Evolutionary conservation across 495 filamentous ascomycete species (phyloP), one percentile per base, ranked within the genome.

Genomic region (Eremomyces bilateralis): DNA sequence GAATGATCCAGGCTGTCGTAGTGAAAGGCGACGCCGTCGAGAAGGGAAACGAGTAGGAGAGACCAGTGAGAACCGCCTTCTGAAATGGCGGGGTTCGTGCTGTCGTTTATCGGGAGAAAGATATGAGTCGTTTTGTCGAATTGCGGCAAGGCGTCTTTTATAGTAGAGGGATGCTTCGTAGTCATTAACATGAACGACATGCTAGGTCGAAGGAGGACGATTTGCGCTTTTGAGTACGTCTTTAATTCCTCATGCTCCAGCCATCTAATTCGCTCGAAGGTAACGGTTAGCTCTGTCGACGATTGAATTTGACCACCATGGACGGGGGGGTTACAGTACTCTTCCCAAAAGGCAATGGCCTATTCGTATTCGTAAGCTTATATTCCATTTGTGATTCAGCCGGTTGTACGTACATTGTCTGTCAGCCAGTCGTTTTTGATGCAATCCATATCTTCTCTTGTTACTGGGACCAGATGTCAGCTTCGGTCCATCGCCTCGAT

Each of bases 321-420:
- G 33, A 60, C 70, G 55, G n/a, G n/a, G n/a, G n/a, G n/a, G n/a
- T n/a, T n/a, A n/a, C n/a, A n/a, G n/a, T 72, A 93, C 71, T 94
- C 88, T 65, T 94, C 79, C 84, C 88, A 97, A 51, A 97, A 97
- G 34, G 82, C 77, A 32, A 97, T 97, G 41, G 67, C 73, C 76
- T 81, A 39, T 29, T 20, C 33, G 20, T 33, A n/a, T 8, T n/a
- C 31, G 31, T 47, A 30, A 54, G 46, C 21, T 11, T 6, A 27
- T 24, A 27, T 20, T n/a, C 31, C 28, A 15, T 3, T n/a, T 32
- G 20, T 25, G 20, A 36, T 32, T 19, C 51, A 41, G 46, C 36
- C 28, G 12, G 15, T 18, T 6, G 30, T 8, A 12, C 73, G 37
- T 67, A 91, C 83, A 60, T 92, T 93, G 53, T 97, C 88, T n/a